Conservation (phyloP, 805 yeast genomes). For the Saccharomycopsis olivae region DNA sequence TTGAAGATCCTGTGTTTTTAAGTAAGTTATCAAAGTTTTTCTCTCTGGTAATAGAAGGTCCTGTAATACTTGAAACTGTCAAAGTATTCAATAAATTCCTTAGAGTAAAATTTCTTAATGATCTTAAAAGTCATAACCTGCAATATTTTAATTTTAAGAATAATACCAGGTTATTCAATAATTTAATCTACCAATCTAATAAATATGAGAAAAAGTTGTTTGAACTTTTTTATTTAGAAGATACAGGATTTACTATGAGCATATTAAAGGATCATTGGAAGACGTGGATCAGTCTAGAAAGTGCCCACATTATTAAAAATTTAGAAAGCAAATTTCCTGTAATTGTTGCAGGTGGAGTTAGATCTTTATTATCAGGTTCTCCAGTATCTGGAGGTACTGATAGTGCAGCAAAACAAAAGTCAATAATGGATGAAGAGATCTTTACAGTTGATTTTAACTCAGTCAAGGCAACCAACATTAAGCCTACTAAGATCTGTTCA, state of each 20-base stretch:
- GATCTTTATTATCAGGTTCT: neutral
- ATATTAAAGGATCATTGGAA: conserved; percentile 11
- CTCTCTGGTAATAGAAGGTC: neutral
- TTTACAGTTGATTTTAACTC: conserved; percentile 13
- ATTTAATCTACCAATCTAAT: conserved; percentile 16
- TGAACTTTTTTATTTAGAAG: conserved; percentile 9
- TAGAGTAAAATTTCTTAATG: conserved; percentile 14
- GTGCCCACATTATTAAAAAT: conserved; percentile 1
- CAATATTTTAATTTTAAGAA: conserved; percentile 8
- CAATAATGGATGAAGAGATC: conserved; percentile 5
- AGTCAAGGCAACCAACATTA: conserved; percentile 9
- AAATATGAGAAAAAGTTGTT: conserved; percentile 11
- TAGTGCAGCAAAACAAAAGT: neutral
- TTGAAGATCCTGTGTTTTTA: conserved; percentile 9
- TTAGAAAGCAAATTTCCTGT: conserved; percentile 12
- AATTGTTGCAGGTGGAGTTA: no score
- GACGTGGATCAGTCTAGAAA: conserved; percentile 10
- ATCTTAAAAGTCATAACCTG: conserved; percentile 6
- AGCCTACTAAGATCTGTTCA: conserved; percentile 14
- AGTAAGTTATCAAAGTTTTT: conserved; percentile 1
- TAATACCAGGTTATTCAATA: conserved; percentile 13
- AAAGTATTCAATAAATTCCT: conserved; percentile 16
- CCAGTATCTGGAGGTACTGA: neutral
- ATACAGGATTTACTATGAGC: neutral
- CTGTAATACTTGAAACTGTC: conserved; percentile 6